Base-by-base conservation (phyloP, 164 flowering plant genomes). In the Vitis cinerea region DNA sequence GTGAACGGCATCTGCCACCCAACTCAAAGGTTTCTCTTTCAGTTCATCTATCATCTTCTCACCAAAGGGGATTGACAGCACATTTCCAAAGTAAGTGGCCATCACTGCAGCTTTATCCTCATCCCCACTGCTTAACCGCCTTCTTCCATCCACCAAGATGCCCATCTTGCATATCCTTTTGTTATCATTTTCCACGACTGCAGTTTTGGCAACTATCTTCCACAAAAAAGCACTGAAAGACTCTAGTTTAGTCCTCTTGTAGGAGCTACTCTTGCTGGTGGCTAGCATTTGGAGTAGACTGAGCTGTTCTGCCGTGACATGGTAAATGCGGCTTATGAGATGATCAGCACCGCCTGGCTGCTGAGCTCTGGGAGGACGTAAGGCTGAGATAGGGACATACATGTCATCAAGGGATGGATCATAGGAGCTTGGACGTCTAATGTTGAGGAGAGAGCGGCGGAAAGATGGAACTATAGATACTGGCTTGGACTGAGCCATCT, bases 101-200 rank as follows among this genome's bases (percentile, higher is more conserved):
- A 83, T 74, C 0, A 50, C 2, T 11, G 58, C 10, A 7, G 55
- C n/a, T 15, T 67, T 50, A 0, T 69, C 23, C 10, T 2, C 8
- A 10, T 58, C 50, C 31, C 53, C 77, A 4, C 54, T 66, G 12
- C 58, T 37, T 9, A 81, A 37, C 49, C 87, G 69, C 0, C 48
- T 59, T 71, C 87, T 71, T 11, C 85, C 87, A 61, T 87, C 86
- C 2, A 87, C 88, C 9, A 87, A 79, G 6, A 85, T 71, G 5
- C 90, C 88, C 73, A 87, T 69, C 72, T 77, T 78, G 55, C 79
- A 67, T 4, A 27, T 59, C 55, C 48, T 55, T 1, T 55, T 60
- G 19, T 48, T 37, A 1, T 17, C 27, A n/a, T 6, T 23, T 11
- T 9, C 19, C 10, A 2, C 6, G 1, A 2, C 48, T 2, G 60